Evolutionary conservation across 2,329 filamentous ascomycete genomes (phyloP), one percentile per base, ranked within the genome.

Genomic region (Hypoxylon sp.): DNA sequence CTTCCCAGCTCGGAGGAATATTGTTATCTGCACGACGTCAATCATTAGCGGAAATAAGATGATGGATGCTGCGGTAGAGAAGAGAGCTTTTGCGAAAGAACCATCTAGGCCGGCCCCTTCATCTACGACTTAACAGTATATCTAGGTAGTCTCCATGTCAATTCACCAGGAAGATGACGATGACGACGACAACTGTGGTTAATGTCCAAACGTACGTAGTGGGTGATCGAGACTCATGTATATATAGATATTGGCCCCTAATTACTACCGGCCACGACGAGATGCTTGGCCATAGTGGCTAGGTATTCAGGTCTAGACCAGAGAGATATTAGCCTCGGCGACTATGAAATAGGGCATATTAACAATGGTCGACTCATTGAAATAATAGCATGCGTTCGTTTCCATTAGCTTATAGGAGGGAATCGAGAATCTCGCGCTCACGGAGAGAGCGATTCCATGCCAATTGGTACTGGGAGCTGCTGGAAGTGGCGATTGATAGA

Each of bases 1-100:
- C 67, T 53, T 59, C 67, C 52, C 74, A 90, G 90, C 85, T 52
- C 89, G 90, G 71, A 89, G 92, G 77, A 92, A 92, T 74, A 91
- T 99, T 71, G 84, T 99, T 50, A 94, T 99, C 74, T 96, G 93
- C 77, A 95, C 96, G 51, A 99, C 96, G 14, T 92, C 92, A 56
- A 90, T 99, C 42, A 88, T 98, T 64, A 97, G 89, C 80, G 96
- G 96, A 26, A 92, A 95, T 78, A 89, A 86, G 74, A 92, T 97
- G 81, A 94, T 99, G 85, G 91, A 93, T 50, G 89, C 90, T 48
- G 93, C 91, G 59, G 90, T 95, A 72, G 93, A 96, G 82, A 91
- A 85, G 75, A 84, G 82, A 48, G 86, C 84, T 24, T 91, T 89
- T 77, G 83, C 83, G 42, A 84, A 78, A 70, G 80, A 83, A 40